Percentiles rank a stretch among this genome's conserved stretches.
Evolutionary conservation across 2,329 filamentous ascomycete species (phyloP).

Genomic region (Malbranchea cinnamomea): DNA sequence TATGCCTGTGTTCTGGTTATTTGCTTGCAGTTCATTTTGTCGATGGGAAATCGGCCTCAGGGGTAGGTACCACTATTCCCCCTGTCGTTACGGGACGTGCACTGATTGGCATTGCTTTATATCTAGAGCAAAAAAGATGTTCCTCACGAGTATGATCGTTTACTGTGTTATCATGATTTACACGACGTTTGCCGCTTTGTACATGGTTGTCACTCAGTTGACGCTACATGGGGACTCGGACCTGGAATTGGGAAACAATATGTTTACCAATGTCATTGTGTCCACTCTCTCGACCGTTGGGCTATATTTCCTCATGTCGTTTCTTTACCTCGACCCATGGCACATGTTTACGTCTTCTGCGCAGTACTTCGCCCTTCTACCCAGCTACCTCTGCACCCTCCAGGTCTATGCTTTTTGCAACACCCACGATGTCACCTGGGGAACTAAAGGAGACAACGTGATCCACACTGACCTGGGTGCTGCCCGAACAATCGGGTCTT

Average conservation of each 20-base stretch:
- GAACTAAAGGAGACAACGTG: conserved; percentile 95
- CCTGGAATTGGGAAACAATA: conserved; percentile 60
- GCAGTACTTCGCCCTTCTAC: conserved; percentile 87
- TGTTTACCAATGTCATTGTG: conserved; percentile 90
- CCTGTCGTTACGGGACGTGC: too few relatives aligned
- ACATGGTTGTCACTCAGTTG: conserved; percentile 77
- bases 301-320: conserved; percentile 89
- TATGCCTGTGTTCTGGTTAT: conserved; percentile 81
- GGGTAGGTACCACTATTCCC: conserved; percentile 34
- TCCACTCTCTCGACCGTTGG: conserved; percentile 80
- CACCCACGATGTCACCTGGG: conserved; percentile 97
- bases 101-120: conserved; percentile 1
- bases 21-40: conserved; percentile 88
- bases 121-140: conserved; percentile 62
- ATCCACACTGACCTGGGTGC: conserved; percentile 83
- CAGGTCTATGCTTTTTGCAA: conserved; percentile 99
- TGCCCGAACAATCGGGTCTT: conserved; percentile 59
- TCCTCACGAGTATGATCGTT: conserved; percentile 73
- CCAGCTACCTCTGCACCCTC: conserved; percentile 88
- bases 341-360: conserved; percentile 89
- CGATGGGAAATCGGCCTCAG: conserved; percentile 89
- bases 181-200: conserved; percentile 77
- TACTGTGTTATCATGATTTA: conserved; percentile 93
- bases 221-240: conserved; percentile 31
- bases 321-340: conserved; percentile 96